Base-by-base conservation (phyloP, 2,329 filamentous ascomycete species). In the Xylariaceae sp. region DNA sequence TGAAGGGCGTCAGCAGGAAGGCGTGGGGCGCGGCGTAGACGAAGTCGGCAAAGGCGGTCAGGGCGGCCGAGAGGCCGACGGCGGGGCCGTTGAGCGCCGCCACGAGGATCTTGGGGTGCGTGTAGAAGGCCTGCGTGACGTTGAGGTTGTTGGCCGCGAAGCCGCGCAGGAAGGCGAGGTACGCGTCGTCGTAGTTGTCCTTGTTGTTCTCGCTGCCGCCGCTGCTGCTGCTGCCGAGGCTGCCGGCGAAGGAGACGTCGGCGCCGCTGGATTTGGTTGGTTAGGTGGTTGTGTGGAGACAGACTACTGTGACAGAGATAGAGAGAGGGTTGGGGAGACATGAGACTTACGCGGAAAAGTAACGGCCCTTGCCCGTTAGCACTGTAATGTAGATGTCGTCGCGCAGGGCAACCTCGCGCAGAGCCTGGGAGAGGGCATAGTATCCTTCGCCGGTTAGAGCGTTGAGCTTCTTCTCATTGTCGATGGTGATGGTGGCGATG, bases 71-170 rank as follows among this genome's bases (percentile, higher is more conserved):
- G 19, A 96, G 79, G 5, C 92, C 92, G 33, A 98, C 72, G 9
- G 80, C 88, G 5, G 92, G 92, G 3, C 90, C 92, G 63, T 96
- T 96, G 45, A 96, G 79, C 0, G 86, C 92, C 0, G 81, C 80
- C 39, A 96, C 75, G 16, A 96, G 83, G 61, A 96, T 83, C 65
- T 96, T 95, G 49, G 88, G 85, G 63, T 96, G 92, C 11, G 79
- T 80, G 67, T 92, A 89, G 67, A 96, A 94, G 49, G 87, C 81
- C 50, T 86, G 81, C 2, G 89, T 92, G 50, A 86, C 75, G 70
- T 94, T 84, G 36, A 95, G 75, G 68, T 96, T 96, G 69, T 83
- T 82, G 46, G 81, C 69, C 9, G 86, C 82, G 61, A 96, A 94
- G 53, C 57, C 66, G 32, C 72, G 69, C 22, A 93, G 73, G 64